phyloP scores from a whole-genome alignment of 2,329 filamentous ascomycete genomes.

The Verticillium longisporum region DNA sequence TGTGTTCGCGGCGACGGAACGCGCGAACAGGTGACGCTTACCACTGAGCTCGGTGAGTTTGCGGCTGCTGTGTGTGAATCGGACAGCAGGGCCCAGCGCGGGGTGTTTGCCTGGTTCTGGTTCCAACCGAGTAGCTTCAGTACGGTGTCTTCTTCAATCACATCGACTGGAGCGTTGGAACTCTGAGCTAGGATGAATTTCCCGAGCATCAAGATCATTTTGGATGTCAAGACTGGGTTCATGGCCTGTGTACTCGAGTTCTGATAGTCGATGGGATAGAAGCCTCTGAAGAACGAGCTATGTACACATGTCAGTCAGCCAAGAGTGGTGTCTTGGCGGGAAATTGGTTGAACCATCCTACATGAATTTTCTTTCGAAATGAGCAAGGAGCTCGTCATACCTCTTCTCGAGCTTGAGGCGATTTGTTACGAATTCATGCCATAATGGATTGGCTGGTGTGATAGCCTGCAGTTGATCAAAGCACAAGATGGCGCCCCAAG shows the following conservation, averaged over 20 bases:
- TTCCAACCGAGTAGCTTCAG: conserved; percentile 14
- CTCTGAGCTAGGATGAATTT: conserved; percentile 8
- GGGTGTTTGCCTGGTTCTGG: conserved; percentile 12
- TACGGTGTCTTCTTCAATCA: conserved; percentile 10
- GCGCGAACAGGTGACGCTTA: background rate
- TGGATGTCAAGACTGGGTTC: conserved; percentile 13
- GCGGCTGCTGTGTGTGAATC: conserved; percentile 15
- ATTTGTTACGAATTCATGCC: conserved; percentile 15
- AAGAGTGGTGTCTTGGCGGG: too few species aligned
- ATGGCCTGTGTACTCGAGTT: conserved; percentile 10
- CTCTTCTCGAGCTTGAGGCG: conserved; percentile 13
- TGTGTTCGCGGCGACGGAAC: background rate
- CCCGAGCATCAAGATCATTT: conserved; percentile 13
- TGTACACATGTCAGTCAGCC: background rate
- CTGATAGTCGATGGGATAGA: conserved; percentile 15
- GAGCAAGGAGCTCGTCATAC: conserved; percentile 12
- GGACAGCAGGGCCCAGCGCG: conserved; percentile 14
- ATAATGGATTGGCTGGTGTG: conserved; percentile 11
- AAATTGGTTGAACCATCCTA: background rate
- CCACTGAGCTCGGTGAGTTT: conserved; percentile 9
- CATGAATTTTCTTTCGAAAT: conserved; percentile 14
- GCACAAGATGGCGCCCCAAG: conserved; percentile 14
- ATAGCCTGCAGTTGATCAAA: conserved; percentile 14
- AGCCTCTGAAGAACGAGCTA: conserved; percentile 13
- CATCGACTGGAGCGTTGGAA: conserved; percentile 9